phyloP scores from a whole-genome alignment of 768 basidiomycete genomes.

The Termitomyces heimii region DNA sequence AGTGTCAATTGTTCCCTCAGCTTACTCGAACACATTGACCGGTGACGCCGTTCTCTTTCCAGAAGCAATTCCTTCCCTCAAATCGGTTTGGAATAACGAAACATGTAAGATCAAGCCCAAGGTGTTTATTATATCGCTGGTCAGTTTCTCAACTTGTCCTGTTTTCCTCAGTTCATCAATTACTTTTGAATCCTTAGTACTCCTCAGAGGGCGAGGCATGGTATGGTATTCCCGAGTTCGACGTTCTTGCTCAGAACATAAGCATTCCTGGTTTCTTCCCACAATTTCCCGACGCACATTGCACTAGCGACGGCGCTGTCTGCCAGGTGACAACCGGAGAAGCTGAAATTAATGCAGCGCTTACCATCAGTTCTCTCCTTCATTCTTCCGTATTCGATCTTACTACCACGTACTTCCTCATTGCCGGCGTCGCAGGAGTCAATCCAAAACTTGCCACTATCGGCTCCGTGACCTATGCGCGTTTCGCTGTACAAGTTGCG shows the following conservation, averaged over 20 bases:
- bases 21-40: background rate
- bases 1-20: background rate
- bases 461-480: conserved; percentile 10
- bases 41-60: background rate
- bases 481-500: conserved; percentile 10
- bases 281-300: conserved; percentile 7
- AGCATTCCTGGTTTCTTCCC: conserved; percentile 3
- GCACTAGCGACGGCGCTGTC: conserved; percentile 2
- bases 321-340: conserved; percentile 10
- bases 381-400: conserved; percentile 9
- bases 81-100: background rate
- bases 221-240: conserved; percentile 6
- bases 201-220: conserved; percentile 5
- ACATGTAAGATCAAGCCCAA: conserved; percentile 3
- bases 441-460: conserved; percentile 10
- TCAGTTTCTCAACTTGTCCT: background rate
- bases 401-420: conserved; percentile 8
- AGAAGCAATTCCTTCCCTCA: background rate
- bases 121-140: conserved; percentile 10
- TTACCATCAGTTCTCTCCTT: conserved; percentile 5
- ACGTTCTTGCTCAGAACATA: conserved; percentile 7
- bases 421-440: conserved; percentile 9
- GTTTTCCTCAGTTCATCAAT: background rate
- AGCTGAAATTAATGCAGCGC: conserved; percentile 12
- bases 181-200: background rate